Percentiles rank a stretch among this genome's conserved stretches.
Conservation (phyloP, 2,329 filamentous ascomycete species). For the Zalaria obscura region DNA sequence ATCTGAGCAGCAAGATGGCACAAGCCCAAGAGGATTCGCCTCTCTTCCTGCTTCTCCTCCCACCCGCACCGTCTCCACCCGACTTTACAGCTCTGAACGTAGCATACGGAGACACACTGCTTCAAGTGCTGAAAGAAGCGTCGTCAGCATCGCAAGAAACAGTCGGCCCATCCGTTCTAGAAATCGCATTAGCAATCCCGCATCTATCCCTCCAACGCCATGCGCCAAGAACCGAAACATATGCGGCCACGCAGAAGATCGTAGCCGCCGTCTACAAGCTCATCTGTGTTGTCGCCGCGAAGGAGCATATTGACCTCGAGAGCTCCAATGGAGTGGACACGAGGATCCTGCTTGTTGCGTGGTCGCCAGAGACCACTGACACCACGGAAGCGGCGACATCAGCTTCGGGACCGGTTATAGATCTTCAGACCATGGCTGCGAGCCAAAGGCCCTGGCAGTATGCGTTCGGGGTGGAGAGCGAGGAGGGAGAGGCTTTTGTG, state of each 20-base stretch:
- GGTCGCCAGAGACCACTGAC: constrained; percentile 22
- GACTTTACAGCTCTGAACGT: constrained; percentile 26
- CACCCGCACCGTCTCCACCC: constrained; percentile 25
- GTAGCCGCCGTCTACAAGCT: constrained; percentile 68
- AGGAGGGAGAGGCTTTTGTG: constrained; percentile 47
- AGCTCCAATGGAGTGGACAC: constrained; percentile 60
- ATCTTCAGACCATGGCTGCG: constrained; percentile 31
- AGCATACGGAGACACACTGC: constrained; percentile 27
- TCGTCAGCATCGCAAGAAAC: constrained; percentile 16
- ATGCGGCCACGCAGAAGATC: constrained; percentile 56
- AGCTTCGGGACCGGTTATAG: constrained; percentile 33
- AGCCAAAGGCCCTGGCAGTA: constrained; percentile 45
- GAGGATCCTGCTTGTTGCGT: constrained; percentile 59
- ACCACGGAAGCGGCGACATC: constrained; percentile 15
- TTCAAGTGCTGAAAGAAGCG: constrained; percentile 26
- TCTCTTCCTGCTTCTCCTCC: constrained; percentile 28
- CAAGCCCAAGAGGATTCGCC: constrained; percentile 9
- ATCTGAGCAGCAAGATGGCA: neutral
- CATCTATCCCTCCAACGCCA: constrained; percentile 40
- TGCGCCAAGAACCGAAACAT: constrained; percentile 42
- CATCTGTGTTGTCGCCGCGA: constrained; percentile 55
- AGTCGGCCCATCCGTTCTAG: constrained; percentile 29
- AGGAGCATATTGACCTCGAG: constrained; percentile 47
- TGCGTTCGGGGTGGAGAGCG: constrained; percentile 53
- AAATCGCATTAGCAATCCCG: constrained; percentile 50